phyloP scores from a whole-genome alignment of 768 basidiomycete species.

The Suillus subalutaceus region DNA sequence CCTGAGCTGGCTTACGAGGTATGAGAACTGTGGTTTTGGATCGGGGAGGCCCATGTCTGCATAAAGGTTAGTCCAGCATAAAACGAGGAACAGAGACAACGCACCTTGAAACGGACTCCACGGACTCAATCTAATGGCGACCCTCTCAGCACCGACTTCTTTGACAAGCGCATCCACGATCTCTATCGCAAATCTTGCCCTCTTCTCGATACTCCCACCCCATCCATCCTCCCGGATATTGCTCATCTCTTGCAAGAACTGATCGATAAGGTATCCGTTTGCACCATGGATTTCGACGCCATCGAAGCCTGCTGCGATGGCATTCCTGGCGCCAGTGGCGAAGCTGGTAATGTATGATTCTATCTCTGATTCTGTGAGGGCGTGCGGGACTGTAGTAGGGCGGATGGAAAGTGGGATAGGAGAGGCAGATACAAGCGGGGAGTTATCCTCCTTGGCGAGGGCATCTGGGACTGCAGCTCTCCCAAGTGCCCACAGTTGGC shows the following conservation, averaged over 20 bases:
- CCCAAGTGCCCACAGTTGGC: conserved; percentile 51
- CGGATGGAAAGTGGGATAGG: conserved; percentile 16
- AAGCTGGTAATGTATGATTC: conserved; percentile 35
- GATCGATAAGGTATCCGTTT: conserved; percentile 39
- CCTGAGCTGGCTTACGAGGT: conserved; percentile 32
- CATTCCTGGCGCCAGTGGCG: background rate
- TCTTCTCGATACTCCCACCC: conserved; percentile 53
- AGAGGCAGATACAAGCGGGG: conserved; percentile 29
- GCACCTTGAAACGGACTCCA: conserved; percentile 40
- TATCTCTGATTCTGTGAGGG: conserved; percentile 45
- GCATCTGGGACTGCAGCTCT: conserved; percentile 29
- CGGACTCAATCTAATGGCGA: conserved; percentile 46
- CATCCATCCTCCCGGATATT: conserved; percentile 52
- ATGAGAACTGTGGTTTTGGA: conserved; percentile 38
- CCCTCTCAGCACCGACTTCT: conserved; percentile 46
- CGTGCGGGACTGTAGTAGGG: conserved; percentile 33
- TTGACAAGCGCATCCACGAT: conserved; percentile 43
- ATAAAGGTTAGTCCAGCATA: background rate
- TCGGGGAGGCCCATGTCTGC: conserved; percentile 25
- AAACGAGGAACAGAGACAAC: conserved; percentile 10
- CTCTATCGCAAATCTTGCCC: conserved; percentile 48
- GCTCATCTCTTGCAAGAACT: conserved; percentile 41
- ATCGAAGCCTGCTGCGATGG: conserved; percentile 1
- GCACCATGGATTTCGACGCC: conserved; percentile 47
- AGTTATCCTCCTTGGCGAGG: conserved; percentile 22